Evolutionary conservation across 495 filamentous ascomycete species (phyloP).

Genomic region (Penicillium coffeae): DNA sequence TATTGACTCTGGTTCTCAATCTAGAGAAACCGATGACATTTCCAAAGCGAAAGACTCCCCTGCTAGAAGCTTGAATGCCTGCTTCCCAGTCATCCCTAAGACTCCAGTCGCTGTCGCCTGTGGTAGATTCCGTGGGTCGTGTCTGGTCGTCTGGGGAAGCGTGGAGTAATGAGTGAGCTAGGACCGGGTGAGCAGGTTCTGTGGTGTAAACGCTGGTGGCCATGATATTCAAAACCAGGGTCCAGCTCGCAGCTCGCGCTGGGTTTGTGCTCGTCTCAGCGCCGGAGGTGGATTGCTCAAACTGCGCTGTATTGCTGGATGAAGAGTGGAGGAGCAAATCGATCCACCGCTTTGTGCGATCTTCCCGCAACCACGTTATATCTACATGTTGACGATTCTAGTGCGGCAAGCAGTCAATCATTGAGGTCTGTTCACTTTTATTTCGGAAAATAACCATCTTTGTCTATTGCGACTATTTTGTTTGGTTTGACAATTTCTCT

Average conservation of each 20-base stretch:
- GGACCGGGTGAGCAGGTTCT: constrained; percentile 33
- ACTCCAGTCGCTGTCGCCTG: constrained; percentile 22
- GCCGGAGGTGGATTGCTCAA: too few species aligned
- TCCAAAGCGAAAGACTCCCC: constrained; percentile 29
- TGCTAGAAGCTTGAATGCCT: constrained; percentile 15
- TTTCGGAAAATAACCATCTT: too few species aligned
- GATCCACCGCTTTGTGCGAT: constrained; percentile 12
- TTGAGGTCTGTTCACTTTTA: too few species aligned
- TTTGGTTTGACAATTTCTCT: too few species aligned
- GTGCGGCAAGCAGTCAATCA: too few species aligned
- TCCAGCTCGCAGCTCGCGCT: neutral
- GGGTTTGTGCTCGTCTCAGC: neutral
- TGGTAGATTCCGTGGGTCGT: neutral
- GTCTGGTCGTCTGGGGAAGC: neutral
- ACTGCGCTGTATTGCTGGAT: neutral
- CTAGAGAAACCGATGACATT: constrained; percentile 39
- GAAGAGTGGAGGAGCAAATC: neutral
- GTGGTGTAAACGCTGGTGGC: constrained; percentile 20
- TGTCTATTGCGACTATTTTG: too few species aligned
- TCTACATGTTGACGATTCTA: too few species aligned
- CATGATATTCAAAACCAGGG: constrained; percentile 7
- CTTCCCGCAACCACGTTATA: neutral
- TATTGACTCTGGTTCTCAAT: constrained; percentile 20
- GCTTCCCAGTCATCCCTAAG: constrained; percentile 26
- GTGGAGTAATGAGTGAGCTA: constrained; percentile 32